Conservation (phyloP, 805 yeast species). For the Starmera amethionina region DNA sequence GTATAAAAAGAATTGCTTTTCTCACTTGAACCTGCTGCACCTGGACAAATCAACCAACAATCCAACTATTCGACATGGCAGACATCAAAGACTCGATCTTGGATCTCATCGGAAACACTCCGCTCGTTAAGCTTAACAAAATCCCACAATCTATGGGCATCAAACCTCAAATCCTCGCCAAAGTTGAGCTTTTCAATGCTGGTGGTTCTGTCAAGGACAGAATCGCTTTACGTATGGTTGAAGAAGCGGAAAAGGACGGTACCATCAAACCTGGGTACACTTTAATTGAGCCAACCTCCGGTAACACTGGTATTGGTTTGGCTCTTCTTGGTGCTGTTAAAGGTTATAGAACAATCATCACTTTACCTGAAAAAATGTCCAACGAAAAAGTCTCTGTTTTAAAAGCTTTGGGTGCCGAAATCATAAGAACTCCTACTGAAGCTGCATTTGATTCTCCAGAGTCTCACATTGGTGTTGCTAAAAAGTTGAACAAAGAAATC, state of each 20-base stretch:
- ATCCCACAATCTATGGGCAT: constrained; percentile 71
- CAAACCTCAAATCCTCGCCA: constrained; percentile 62
- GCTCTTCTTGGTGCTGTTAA: constrained; percentile 81
- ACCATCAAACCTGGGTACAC: constrained; percentile 78
- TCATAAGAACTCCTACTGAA: constrained; percentile 83
- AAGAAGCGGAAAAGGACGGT: constrained; percentile 73
- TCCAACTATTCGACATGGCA: neutral
- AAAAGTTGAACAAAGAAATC: constrained; percentile 68
- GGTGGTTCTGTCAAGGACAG: constrained; percentile 90
- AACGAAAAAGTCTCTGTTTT: constrained; percentile 83
- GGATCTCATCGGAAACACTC: constrained; percentile 81
- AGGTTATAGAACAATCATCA: constrained; percentile 80
- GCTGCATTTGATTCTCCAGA: constrained; percentile 93
- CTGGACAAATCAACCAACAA: neutral
- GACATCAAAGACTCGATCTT: constrained; percentile 30
- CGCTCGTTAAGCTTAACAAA: constrained; percentile 62
- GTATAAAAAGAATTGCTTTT: neutral
- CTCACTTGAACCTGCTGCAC: neutral
- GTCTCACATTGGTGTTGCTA: constrained; percentile 84
- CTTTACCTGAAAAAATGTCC: constrained; percentile 87
- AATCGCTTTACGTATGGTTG: constrained; percentile 79
- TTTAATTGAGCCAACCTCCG: constrained; percentile 82
- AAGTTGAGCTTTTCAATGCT: constrained; percentile 75
- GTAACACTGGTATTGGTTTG: constrained; percentile 86
- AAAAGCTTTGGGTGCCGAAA: constrained; percentile 85